phyloP scores from a whole-genome alignment of 1,284 basidiomycete species.

The Trichosporon sp. region DNA sequence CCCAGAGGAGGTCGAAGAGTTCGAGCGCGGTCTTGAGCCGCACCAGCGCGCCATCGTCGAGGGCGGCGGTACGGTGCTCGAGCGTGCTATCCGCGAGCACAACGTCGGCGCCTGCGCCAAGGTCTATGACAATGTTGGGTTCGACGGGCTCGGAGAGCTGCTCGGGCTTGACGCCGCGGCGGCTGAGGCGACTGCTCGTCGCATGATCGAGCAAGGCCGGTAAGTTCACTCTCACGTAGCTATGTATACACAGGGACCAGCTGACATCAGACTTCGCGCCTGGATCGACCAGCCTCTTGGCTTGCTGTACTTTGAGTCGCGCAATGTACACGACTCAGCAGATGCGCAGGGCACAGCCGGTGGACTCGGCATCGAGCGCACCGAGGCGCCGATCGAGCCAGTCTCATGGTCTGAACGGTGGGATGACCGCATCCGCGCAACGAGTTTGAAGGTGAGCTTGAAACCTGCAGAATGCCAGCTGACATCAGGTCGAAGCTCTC shows the following conservation, averaged over 20 bases:
- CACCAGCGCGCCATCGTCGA: slow-evolving; percentile 88
- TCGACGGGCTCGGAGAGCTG: slow-evolving; percentile 74
- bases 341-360: slow-evolving; percentile 87
- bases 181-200: slow-evolving; percentile 84
- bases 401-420: slow-evolving; percentile 82
- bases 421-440: slow-evolving; percentile 81
- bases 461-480: background rate
- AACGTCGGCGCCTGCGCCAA: slow-evolving; percentile 92
- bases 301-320: slow-evolving; percentile 82
- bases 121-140: slow-evolving; percentile 89
- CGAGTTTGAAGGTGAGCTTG: slow-evolving; percentile 64
- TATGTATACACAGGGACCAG: too few species aligned
- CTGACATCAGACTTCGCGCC: slow-evolving; percentile 57
- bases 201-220: slow-evolving; percentile 92
- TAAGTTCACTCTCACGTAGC: slow-evolving; percentile 27
- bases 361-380: slow-evolving; percentile 70
- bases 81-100: slow-evolving; percentile 96
- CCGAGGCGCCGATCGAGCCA: slow-evolving; percentile 67
- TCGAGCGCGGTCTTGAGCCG: slow-evolving; percentile 76
- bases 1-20: slow-evolving; percentile 77
- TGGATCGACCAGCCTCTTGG: slow-evolving; percentile 91
- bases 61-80: slow-evolving; percentile 81
- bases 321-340: slow-evolving; percentile 52
- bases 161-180: slow-evolving; percentile 78
- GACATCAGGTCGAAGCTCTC: slow-evolving; percentile 9